Percentiles rank a stretch among this genome's conserved stretches.
These are phyloP conservation scores for Zoysia japonica DNA, from an alignment of 176 grass and related monocot species.

Conservation along the genomic window DNA sequence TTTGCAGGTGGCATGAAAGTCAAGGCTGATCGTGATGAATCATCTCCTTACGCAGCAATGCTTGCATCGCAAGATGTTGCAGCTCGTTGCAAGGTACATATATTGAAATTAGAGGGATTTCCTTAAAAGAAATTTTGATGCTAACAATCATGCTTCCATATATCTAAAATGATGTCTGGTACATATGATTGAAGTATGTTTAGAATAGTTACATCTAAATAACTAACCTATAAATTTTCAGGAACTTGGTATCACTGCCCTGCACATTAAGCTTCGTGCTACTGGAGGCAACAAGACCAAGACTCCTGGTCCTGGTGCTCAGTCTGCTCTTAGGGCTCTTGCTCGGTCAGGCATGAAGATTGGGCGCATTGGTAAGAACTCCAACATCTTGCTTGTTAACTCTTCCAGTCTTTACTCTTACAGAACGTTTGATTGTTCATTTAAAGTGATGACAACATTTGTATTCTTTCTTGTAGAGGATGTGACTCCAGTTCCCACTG, in stretches of 20 bases:
- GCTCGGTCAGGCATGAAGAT: slow-evolving; percentile 95
- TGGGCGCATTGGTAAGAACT: slow-evolving; percentile 67
- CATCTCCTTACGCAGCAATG: slow-evolving; percentile 91
- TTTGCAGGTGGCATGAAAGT: slow-evolving; percentile 85
- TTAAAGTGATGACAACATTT: background rate
- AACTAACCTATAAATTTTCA: slow-evolving; percentile 9
- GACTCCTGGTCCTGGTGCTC: slow-evolving; percentile 86
- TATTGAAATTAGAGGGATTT: background rate
- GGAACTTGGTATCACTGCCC: slow-evolving; percentile 85
- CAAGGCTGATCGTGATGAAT: slow-evolving; percentile 93
- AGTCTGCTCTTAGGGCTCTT: slow-evolving; percentile 88
- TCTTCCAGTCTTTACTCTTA: too few species aligned
- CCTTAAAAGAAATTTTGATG: background rate
- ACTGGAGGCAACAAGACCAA: slow-evolving; percentile 94
- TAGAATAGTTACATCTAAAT: background rate
- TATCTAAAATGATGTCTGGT: background rate
- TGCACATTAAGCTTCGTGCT: slow-evolving; percentile 84
- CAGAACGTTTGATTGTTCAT: background rate
- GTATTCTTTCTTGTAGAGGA: slow-evolving; percentile 53
- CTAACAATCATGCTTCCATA: background rate
- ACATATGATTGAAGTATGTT: background rate
- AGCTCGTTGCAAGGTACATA: slow-evolving; percentile 64
- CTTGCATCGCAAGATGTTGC: slow-evolving; percentile 93
- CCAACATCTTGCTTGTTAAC: background rate
- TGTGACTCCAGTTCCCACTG: slow-evolving; percentile 76